phyloP scores from a whole-genome alignment of 2,329 filamentous ascomycete genomes.

The Didymella keratinophila region DNA sequence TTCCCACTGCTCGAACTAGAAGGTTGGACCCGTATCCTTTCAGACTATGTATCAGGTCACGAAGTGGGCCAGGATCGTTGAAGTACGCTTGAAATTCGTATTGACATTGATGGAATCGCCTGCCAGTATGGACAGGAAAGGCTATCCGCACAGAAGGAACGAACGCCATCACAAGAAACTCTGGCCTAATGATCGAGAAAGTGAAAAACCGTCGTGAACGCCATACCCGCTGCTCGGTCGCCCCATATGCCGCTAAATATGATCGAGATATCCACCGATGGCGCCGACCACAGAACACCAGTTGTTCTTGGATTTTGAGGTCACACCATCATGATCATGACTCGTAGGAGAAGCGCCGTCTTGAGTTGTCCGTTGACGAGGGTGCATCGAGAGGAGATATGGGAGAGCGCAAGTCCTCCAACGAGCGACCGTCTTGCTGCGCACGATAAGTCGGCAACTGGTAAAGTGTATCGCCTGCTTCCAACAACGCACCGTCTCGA shows the following conservation, averaged over 20 bases:
- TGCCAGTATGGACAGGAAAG: neutral
- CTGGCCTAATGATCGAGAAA: neutral
- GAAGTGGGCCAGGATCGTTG: neutral
- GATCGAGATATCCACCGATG: constrained; percentile 5
- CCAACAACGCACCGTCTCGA: constrained; percentile 43
- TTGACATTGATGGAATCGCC: neutral
- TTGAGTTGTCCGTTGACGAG: constrained; percentile 27
- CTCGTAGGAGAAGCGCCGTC: constrained; percentile 52
- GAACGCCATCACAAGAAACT: neutral
- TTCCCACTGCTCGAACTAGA: constrained; percentile 9
- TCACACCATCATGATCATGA: constrained; percentile 32
- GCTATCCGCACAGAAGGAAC: constrained; percentile 4
- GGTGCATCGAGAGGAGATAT: constrained; percentile 47
- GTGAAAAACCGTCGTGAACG: constrained; percentile 5
- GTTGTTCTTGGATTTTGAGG: neutral
- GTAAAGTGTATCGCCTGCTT: constrained; percentile 43
- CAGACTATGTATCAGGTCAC: constrained; percentile 10
- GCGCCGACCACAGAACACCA: constrained; percentile 5
- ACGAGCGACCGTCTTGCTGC: constrained; percentile 29
- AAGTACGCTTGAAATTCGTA: neutral
- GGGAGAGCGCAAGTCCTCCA: constrained; percentile 44
- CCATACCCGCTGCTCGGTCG: constrained; percentile 11
- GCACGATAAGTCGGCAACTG: constrained; percentile 34
- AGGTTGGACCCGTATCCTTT: constrained; percentile 4
- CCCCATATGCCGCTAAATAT: constrained; percentile 2